phyloP scores from a whole-genome alignment of 2,329 filamentous ascomycete species.

The Camptophora hylomeconis region DNA sequence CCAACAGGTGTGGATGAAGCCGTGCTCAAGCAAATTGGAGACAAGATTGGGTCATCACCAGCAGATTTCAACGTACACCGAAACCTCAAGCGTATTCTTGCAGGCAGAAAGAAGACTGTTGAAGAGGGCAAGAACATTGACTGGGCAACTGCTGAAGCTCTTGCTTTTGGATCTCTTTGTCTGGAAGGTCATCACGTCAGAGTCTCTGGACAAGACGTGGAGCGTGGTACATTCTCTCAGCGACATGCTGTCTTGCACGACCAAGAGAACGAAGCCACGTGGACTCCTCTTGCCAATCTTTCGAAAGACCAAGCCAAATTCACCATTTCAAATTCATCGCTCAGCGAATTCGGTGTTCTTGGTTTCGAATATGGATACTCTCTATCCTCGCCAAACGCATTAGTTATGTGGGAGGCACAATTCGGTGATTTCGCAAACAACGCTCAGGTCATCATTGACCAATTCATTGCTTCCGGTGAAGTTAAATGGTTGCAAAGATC shows the following conservation, averaged over 20 bases:
- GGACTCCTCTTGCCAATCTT: slow-evolving; percentile 82
- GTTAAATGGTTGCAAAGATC: slow-evolving; percentile 98
- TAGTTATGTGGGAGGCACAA: slow-evolving; percentile 99
- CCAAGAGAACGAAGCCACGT: slow-evolving; percentile 85
- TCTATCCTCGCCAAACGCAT: slow-evolving; percentile 84
- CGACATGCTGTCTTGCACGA: slow-evolving; percentile 95
- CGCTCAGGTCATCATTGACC: slow-evolving; percentile 95
- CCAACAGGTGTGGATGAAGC: slow-evolving; percentile 66
- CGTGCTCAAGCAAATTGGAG: slow-evolving; percentile 67
- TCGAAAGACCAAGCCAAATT: slow-evolving; percentile 89
- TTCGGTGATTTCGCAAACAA: slow-evolving; percentile 99
- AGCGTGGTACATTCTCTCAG: slow-evolving; percentile 98
- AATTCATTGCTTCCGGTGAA: slow-evolving; percentile 96
- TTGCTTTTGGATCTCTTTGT: slow-evolving; percentile 85
- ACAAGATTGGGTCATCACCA: slow-evolving; percentile 63
- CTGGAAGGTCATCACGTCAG: slow-evolving; percentile 92
- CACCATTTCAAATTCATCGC: slow-evolving; percentile 91
- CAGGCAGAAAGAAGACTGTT: slow-evolving; percentile 81
- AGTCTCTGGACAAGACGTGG: slow-evolving; percentile 95
- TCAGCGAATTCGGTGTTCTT: slow-evolving; percentile 61
- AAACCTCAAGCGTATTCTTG: slow-evolving; percentile 93
- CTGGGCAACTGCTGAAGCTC: slow-evolving; percentile 91
- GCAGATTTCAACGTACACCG: slow-evolving; percentile 82
- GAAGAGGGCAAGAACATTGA: slow-evolving; percentile 89
- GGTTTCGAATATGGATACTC: slow-evolving; percentile 99